Evolutionary conservation across 2,329 filamentous ascomycete species (phyloP).

Genomic region (Sporothrix luriei): DNA sequence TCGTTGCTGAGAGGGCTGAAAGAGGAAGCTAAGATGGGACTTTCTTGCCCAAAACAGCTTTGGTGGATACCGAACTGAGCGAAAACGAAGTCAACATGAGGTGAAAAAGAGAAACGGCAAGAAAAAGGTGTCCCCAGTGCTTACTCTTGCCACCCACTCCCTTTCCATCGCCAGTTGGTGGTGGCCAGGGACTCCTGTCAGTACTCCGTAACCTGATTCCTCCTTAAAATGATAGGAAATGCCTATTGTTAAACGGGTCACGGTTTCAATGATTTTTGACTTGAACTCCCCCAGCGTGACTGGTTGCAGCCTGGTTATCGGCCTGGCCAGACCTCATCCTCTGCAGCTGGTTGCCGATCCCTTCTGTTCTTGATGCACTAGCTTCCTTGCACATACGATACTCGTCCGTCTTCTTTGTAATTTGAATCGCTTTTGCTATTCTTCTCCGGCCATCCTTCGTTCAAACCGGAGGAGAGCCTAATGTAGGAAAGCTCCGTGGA

Average conservation of each 20-base stretch:
- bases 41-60: conserved; percentile 13
- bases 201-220: no score
- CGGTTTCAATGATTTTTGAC: not conserved
- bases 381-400: not conserved
- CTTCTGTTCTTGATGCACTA: conserved; percentile 14
- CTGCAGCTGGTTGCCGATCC: conserved; percentile 8
- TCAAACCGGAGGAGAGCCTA: not conserved
- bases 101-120: not conserved
- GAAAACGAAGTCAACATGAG: not conserved
- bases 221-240: no score
- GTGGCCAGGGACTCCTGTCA: no score
- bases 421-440: not conserved
- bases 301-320: not conserved
- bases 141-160: not conserved
- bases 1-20: not conserved
- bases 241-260: no score
- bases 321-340: conserved; percentile 14
- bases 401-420: not conserved
- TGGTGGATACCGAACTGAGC: not conserved
- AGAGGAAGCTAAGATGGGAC: not conserved
- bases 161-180: not conserved
- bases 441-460: not conserved
- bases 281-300: conserved; percentile 9
- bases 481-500: conserved; percentile 4
- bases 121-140: not conserved